Evolutionary conservation across 306 rosid species (phyloP).

Genomic region (Glycyrrhiza uralensis): DNA sequence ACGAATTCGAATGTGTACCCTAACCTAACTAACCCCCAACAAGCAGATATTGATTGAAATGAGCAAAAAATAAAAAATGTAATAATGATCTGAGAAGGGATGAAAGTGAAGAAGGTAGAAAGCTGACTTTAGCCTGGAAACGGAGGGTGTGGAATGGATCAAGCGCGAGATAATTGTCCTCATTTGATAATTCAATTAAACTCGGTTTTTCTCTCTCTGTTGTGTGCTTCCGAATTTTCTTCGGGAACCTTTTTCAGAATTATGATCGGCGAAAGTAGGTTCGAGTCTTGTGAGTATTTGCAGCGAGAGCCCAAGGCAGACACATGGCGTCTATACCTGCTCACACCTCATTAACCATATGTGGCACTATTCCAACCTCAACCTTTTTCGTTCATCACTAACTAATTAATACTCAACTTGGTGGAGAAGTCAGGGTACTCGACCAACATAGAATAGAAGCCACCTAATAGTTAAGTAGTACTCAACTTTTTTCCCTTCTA

Average conservation of each 20-base stretch:
- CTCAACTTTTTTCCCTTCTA: too few species aligned
- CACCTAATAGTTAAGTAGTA: too few species aligned
- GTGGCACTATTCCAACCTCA: conserved; percentile 40
- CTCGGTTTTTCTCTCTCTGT: neutral
- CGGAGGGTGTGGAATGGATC: conserved; percentile 60
- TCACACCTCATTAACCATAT: conserved; percentile 22
- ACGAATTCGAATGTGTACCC: neutral
- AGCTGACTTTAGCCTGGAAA: conserved; percentile 48
- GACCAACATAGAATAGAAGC: too few species aligned
- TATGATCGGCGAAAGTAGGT: neutral
- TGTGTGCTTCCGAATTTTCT: neutral
- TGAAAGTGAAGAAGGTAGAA: neutral
- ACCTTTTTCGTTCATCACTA: neutral
- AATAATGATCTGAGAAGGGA: neutral
- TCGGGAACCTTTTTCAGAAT: neutral
- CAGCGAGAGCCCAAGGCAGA: neutral
- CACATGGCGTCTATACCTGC: conserved; percentile 29
- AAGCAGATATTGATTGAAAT: neutral
- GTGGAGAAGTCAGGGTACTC: too few species aligned
- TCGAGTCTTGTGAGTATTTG: neutral
- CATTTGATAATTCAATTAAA: conserved; percentile 38
- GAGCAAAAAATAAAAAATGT: neutral
- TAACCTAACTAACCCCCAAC: neutral
- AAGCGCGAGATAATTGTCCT: conserved; percentile 61
- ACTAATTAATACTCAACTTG: too few species aligned